Evolutionary conservation across 495 filamentous ascomycete genomes (phyloP).

Genomic region (Pseudotulostoma volvatum): DNA sequence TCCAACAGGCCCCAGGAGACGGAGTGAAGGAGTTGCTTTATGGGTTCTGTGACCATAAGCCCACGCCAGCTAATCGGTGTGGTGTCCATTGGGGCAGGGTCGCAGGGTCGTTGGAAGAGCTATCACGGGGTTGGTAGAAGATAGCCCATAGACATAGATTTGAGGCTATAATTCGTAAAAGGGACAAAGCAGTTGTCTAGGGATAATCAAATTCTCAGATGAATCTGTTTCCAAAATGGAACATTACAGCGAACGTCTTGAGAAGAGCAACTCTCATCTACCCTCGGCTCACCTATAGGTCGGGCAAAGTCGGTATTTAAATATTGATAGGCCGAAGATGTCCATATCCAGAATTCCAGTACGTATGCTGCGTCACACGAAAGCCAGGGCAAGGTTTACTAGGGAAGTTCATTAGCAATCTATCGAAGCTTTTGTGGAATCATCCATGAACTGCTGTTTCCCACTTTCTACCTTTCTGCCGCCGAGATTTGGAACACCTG

Average conservation of each 20-base stretch:
- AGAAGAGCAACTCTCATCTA: constrained; percentile 37
- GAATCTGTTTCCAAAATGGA: too few species aligned
- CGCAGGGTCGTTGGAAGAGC: constrained; percentile 6
- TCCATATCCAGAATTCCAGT: constrained; percentile 87
- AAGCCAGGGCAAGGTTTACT: constrained; percentile 79
- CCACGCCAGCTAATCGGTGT: constrained; percentile 90
- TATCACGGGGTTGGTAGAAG: constrained; percentile 36
- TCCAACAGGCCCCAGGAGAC: constrained; percentile 82
- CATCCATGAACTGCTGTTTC: too few species aligned
- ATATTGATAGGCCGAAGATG: constrained; percentile 90
- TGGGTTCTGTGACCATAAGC: constrained; percentile 91
- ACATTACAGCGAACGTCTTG: too few species aligned
- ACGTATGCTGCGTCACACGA: constrained; percentile 62
- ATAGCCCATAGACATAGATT: constrained; percentile 98
- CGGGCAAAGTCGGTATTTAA: constrained; percentile 81
- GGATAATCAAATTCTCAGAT: too few species aligned
- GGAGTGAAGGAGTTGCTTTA: constrained; percentile 87
- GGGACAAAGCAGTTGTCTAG: constrained; percentile 70
- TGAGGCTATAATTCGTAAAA: constrained; percentile 85
- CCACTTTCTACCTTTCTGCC: too few species aligned
- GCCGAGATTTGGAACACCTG: too few species aligned
- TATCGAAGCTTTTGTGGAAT: too few species aligned
- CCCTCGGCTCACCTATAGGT: constrained; percentile 57
- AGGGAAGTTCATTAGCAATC: too few species aligned
- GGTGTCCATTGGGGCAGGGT: constrained; percentile 36